phyloP scores from a whole-genome alignment of 1,284 basidiomycete species.

The Ceraceosorus bombacis region DNA sequence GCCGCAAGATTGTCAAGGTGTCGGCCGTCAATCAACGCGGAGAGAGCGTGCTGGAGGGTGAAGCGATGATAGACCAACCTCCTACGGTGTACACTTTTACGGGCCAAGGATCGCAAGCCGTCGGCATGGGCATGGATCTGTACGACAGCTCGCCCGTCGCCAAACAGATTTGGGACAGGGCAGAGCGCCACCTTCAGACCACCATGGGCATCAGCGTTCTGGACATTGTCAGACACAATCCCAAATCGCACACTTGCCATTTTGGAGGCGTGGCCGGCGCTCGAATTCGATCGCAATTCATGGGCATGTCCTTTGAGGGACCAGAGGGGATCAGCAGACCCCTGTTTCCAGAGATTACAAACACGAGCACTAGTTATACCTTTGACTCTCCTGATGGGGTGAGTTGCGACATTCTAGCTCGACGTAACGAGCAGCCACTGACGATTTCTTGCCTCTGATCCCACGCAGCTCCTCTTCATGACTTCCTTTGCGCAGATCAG shows the following conservation, averaged over 20 bases:
- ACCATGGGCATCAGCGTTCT: constrained; percentile 95
- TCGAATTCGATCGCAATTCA: constrained; percentile 92
- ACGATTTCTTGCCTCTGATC: neutral
- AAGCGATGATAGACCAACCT: constrained; percentile 79
- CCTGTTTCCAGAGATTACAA: constrained; percentile 42
- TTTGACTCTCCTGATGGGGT: constrained; percentile 93
- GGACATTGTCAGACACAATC: constrained; percentile 60
- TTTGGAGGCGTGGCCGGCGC: constrained; percentile 99
- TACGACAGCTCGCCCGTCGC: constrained; percentile 88
- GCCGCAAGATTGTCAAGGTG: constrained; percentile 73
- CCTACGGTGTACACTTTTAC: constrained; percentile 92
- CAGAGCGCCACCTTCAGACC: constrained; percentile 82
- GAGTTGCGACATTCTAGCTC: neutral
- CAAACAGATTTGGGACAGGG: constrained; percentile 91
- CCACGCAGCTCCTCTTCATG: constrained; percentile 61
- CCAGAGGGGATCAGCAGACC: constrained; percentile 61
- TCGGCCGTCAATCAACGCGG: constrained; percentile 76
- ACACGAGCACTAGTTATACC: constrained; percentile 60
- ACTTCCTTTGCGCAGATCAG: constrained; percentile 99
- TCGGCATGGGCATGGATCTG: constrained; percentile 98
- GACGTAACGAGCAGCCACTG: neutral
- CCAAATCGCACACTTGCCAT: constrained; percentile 69
- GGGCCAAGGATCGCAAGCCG: constrained; percentile 95
- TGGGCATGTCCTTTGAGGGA: constrained; percentile 91
- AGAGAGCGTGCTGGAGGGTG: constrained; percentile 84